Base-by-base conservation (phyloP, 2,329 filamentous ascomycete species). In the Fonsecaea nubica region DNA sequence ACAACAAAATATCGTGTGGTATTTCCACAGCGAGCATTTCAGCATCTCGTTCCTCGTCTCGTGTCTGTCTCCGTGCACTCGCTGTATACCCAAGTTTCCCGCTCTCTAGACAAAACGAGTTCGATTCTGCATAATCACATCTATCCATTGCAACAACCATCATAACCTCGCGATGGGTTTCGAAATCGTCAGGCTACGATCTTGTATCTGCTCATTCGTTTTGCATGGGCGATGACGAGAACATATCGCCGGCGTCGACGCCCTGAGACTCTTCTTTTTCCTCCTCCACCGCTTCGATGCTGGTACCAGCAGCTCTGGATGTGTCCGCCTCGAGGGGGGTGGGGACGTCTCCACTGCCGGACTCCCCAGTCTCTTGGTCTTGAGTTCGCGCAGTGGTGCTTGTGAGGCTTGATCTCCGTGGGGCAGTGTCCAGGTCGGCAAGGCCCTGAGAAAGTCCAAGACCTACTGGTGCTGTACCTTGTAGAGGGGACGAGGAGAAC, bases 401-500 rank as follows among this genome's bases (percentile, higher is more conserved):
- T 4, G 21, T 12, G 8, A 50, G 8, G 45, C 9, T 50, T 50
- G 45, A 30, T 25, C 21, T 50, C 18, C 8, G 18, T 4, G 6
- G 9, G 30, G 21, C 21, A 10, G n/a, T 4, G 18, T 15, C 32
- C 21, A 15, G 32, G n/a, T 25, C 50, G 13, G 12, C 32, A 54
- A 18, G 8, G n/a, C 18, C 25, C 13, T 12, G 32, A 32, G 33
- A 21, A 15, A 32, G 45, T 2, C 40, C 35, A 25, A 45, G 4
- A 36, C 25, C 15, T 15, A 58, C n/a, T 56, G 54, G 18, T 36
- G 54, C 50, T 8, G 36, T 62, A 5, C 32, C 64, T 56, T 48
- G 63, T 18, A 69, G 33, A n/a, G 68, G 68, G 10, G 68, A 70
- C 2, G 66, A 70, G 8, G 58, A 66, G 58, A 70, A 69, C 58